Conservation (phyloP, 345 rosid species). For the Eucalyptus caleyi region DNA sequence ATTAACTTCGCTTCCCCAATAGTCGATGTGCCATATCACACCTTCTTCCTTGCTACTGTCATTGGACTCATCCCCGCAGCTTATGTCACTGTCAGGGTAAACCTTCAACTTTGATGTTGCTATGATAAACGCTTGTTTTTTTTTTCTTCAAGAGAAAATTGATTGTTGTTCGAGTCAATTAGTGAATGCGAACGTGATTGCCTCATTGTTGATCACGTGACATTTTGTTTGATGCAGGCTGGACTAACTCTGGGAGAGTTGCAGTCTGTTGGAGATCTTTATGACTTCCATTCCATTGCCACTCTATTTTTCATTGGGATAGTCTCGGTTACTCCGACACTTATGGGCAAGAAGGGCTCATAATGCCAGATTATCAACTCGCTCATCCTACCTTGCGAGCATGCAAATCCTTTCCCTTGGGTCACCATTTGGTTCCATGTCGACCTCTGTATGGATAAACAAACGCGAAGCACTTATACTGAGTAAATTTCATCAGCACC, state of each 20-base stretch:
- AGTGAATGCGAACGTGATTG: neutral
- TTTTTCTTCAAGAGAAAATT: neutral
- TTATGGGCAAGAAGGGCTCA: slow-evolving; percentile 38
- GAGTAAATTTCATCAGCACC: neutral
- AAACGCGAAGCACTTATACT: neutral
- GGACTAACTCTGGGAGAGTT: slow-evolving; percentile 78
- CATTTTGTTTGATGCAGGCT: slow-evolving; percentile 28
- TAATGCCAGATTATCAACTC: neutral
- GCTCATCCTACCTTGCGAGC: neutral
- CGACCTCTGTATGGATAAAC: neutral
- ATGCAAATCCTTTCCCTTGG: neutral
- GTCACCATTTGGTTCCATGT: neutral
- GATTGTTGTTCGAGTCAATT: neutral
- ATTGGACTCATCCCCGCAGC: slow-evolving; percentile 31
- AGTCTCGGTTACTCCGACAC: slow-evolving; percentile 54
- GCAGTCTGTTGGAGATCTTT: slow-evolving; percentile 62
- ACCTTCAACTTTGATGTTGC: neutral
- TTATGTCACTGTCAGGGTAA: slow-evolving; percentile 29
- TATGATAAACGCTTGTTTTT: neutral
- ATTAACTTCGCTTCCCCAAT: slow-evolving; percentile 87
- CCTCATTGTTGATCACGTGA: neutral
- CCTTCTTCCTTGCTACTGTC: slow-evolving; percentile 20
- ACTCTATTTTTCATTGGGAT: slow-evolving; percentile 59
- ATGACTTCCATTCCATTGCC: slow-evolving; percentile 70
- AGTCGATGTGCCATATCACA: slow-evolving; percentile 80